Evolutionary conservation across 345 rosid species (phyloP).

Genomic region (Moricandia arvensis): DNA sequence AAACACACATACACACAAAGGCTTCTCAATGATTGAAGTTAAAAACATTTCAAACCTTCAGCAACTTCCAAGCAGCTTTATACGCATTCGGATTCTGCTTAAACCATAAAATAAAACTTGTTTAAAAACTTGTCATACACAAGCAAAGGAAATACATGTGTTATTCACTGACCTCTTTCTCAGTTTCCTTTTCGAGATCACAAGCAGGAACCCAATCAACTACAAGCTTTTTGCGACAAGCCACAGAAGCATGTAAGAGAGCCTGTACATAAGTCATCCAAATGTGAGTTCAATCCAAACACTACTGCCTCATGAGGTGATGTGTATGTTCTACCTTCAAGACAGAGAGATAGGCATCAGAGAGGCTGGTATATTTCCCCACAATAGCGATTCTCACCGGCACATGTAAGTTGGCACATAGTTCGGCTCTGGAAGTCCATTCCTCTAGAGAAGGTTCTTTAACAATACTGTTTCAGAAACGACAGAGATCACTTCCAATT

Average conservation of each 20-base stretch:
- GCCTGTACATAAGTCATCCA: slow-evolving; percentile 52
- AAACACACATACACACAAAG: background rate
- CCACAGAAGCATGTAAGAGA: slow-evolving; percentile 90
- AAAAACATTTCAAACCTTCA: slow-evolving; percentile 53
- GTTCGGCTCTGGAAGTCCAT: slow-evolving; percentile 68
- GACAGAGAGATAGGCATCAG: slow-evolving; percentile 91
- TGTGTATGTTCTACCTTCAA: slow-evolving; percentile 48
- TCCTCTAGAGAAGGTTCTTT: slow-evolving; percentile 63
- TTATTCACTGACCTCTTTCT: slow-evolving; percentile 49
- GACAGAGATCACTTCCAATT: slow-evolving; percentile 14
- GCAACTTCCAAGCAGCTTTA: slow-evolving; percentile 75
- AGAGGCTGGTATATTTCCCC: slow-evolving; percentile 85
- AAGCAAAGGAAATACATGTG: slow-evolving; percentile 4
- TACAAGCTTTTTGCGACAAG: slow-evolving; percentile 61
- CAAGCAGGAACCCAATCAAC: slow-evolving; percentile 90
- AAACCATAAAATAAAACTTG: background rate
- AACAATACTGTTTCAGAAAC: slow-evolving; percentile 46
- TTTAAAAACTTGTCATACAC: background rate
- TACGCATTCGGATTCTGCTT: slow-evolving; percentile 71
- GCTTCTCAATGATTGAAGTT: background rate
- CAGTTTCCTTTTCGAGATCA: slow-evolving; percentile 71
- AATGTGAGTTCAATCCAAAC: slow-evolving; percentile 11
- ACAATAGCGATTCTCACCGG: slow-evolving; percentile 89
- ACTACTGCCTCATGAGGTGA: background rate
- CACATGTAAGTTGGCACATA: slow-evolving; percentile 67